These are phyloP conservation scores for Nosema muscidifuracis DNA, from an alignment of 371 early-diverging fungal species.

Conservation along the genomic window DNA sequence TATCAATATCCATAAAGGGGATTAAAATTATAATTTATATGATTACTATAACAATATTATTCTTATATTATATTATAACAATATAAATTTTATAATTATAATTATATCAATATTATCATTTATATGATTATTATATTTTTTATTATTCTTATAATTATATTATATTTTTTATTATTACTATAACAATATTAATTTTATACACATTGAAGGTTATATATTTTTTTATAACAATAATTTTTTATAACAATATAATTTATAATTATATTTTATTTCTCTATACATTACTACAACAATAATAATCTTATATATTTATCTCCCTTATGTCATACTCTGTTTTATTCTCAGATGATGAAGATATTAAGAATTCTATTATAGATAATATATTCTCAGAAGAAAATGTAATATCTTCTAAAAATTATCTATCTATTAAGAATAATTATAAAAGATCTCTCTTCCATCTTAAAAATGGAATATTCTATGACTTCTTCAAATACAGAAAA, in stretches of 20 bases:
- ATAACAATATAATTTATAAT: neutral
- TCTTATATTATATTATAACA: neutral
- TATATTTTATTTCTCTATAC: neutral
- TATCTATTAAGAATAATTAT: neutral
- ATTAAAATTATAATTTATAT: neutral
- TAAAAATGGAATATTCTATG: neutral
- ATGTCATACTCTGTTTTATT: neutral
- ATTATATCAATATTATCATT: too few species aligned
- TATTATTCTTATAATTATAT: too few species aligned
- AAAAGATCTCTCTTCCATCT: neutral
- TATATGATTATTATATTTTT: too few species aligned
- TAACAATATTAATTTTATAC: too few species aligned
- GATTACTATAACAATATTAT: neutral
- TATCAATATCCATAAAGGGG: neutral
- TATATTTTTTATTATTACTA: too few species aligned
- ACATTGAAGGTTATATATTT: too few species aligned
- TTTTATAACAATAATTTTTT: too few species aligned
- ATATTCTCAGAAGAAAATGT: neutral
- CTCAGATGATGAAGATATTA: conserved; percentile 1
- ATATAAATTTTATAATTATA: neutral
- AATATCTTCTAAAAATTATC: neutral
- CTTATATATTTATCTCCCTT: too few species aligned
- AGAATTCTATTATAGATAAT: neutral
- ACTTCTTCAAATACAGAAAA: conserved; percentile 14
- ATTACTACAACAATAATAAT: too few species aligned